A percentile compares a stretch with the other conserved stretches of the same genome.
These are phyloP conservation scores for Zymoseptoria ardabiliae DNA, from an alignment of 2,329 filamentous ascomycete genomes.

Conservation along the genomic window DNA sequence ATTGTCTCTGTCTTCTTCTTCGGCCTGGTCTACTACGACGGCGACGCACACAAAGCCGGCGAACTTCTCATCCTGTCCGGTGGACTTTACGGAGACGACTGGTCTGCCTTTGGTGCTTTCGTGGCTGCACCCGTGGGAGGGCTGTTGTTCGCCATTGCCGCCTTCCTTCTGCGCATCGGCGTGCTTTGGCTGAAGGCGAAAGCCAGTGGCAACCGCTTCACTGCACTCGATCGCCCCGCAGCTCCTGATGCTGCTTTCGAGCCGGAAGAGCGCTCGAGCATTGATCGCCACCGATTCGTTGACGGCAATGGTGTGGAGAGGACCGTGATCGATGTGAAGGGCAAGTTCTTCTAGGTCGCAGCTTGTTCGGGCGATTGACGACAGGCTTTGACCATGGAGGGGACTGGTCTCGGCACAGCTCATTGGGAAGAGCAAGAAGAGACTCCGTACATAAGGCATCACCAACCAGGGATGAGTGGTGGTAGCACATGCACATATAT, in stretches of 20 bases:
- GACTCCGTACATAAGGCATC: background rate
- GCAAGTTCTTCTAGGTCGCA: background rate
- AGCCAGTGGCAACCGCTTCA: slow-evolving; percentile 54
- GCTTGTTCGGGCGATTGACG: background rate
- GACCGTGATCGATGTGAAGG: background rate
- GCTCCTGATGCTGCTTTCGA: slow-evolving; percentile 11
- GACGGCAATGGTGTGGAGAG: background rate
- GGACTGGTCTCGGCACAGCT: background rate
- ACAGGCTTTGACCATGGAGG: background rate
- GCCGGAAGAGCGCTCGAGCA: slow-evolving; percentile 7
- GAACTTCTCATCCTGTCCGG: slow-evolving; percentile 64
- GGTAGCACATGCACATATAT: background rate
- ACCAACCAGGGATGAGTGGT: background rate
- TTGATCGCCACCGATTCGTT: background rate
- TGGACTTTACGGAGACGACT: slow-evolving; percentile 69
- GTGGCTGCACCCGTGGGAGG: slow-evolving; percentile 72
- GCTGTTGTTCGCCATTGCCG: slow-evolving; percentile 61
- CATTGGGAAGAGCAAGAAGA: background rate
- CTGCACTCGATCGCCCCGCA: slow-evolving; percentile 55
- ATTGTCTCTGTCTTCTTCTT: slow-evolving; percentile 76
- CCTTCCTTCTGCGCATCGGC: slow-evolving; percentile 52
- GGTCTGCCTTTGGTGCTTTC: slow-evolving; percentile 77
- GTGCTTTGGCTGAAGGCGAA: slow-evolving; percentile 54
- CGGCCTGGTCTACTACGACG: slow-evolving; percentile 65
- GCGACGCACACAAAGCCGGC: slow-evolving; percentile 54